Evolutionary conservation across 208 protist genomes (phyloP).

Genomic region (Trichomonas tenax): DNA sequence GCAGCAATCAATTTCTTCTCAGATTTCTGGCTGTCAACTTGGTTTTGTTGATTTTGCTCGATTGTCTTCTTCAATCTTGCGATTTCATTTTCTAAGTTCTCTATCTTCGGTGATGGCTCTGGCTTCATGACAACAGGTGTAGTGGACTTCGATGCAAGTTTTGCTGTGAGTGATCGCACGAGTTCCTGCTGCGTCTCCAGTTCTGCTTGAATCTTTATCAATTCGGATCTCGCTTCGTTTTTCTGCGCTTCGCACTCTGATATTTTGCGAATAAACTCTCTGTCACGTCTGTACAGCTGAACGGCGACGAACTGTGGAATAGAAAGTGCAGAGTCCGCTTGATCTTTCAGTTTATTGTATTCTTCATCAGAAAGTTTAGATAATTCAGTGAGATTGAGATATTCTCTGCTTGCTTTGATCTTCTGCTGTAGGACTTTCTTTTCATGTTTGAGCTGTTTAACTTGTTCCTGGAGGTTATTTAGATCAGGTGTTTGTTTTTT

Average conservation of each 20-base stretch:
- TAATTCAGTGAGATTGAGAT: neutral
- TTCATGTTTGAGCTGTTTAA: neutral
- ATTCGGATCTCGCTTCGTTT: neutral
- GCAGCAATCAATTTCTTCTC: neutral
- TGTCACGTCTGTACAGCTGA: neutral
- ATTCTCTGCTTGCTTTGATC: neutral
- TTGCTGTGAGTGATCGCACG: neutral
- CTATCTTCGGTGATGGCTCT: neutral
- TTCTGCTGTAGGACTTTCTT: neutral
- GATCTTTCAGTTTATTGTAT: neutral
- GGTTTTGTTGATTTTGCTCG: neutral
- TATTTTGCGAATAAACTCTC: neutral
- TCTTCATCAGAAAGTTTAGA: neutral
- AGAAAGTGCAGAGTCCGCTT: neutral
- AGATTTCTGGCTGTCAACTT: neutral
- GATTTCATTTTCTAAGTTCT: neutral
- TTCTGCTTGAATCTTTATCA: neutral
- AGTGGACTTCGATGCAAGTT: neutral
- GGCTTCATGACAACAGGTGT: neutral
- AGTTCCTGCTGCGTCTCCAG: neutral
- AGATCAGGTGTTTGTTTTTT: neutral
- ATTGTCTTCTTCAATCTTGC: neutral
- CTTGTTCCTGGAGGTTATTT: neutral
- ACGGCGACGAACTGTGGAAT: neutral
- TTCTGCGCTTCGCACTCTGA: neutral